Evolutionary conservation across 306 rosid genomes (phyloP), one percentile per base, ranked within the genome.

Genomic region (Alnus glutinosa): DNA sequence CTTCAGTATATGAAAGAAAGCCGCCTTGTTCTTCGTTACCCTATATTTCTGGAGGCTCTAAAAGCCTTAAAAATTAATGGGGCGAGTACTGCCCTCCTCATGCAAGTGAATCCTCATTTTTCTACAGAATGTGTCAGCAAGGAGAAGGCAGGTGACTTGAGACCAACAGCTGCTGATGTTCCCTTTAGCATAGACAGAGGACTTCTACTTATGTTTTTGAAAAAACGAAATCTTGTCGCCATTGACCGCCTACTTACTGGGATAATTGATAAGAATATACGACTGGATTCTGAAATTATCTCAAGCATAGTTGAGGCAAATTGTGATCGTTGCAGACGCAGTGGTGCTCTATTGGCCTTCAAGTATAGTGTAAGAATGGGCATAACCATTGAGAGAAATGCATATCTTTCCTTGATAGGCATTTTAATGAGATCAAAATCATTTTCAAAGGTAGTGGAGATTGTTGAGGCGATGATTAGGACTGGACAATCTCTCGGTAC

Each of bases 91-190:
- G 48, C 87, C 73, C 96, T 94, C 69, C 90, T 94, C 76, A 85
- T 85, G 87, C 80, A 89, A 88, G 96, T 90, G 75, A 85, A 94
- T 83, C 98, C 94, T 62, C 92, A 94, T 42, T 78, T 90, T 79
- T 72, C 76, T 42, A 39, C 57, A 55, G 87, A 86, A 71, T 67
- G 76, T 79, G 67, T 58, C 70, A 37, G 39, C 74, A 66, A 64
- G 79, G 89, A 86, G 78, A 80, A 76, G 62, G 77, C 58, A 64
- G 59, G 54, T 77, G 82, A 80, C 70, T 63, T 69, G 28, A 36
- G 50, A 75, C 62, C 77, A 37, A 76, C 23, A 32, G 73, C 76
- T 63, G 74, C 78, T 67, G 79, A 75, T 75, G 28, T 77, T 68
- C 73, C 73, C 69, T 30, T 75, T 71, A 54, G 79, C 28, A 70